Evolutionary conservation across 1,284 basidiomycete genomes (phyloP), one percentile per base, ranked within the genome.

Genomic region (Tremellales sp.): DNA sequence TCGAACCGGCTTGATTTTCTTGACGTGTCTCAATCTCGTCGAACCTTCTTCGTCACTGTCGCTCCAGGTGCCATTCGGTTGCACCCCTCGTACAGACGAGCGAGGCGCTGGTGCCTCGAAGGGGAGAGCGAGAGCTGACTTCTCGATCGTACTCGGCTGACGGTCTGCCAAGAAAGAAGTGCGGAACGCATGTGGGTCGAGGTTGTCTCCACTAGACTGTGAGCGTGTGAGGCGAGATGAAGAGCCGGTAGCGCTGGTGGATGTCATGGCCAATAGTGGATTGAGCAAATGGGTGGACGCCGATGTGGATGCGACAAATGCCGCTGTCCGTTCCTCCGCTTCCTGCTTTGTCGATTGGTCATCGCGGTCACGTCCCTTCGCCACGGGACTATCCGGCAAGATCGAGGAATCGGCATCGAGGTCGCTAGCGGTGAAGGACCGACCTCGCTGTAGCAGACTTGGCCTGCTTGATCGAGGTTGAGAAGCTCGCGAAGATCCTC

Each of bases 381-480:
- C 19, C 15, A n/a, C 15, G 6, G 33, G 33, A 36, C 33, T 36
- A 4, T n/a, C n/a, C n/a, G 33, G 15, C 33, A 36, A 15, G 33
- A 36, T 36, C 15, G 6, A 6, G 13, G 15, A 49, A 43, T 58
- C 56, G 3, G 52, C 60, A 25, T 61, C 57, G 4, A 75, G 63
- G 44, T 75, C 73, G 15, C 58, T 57, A 2, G 73, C 73, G 5
- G 73, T 75, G 47, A 73, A 75, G 53, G 66, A 71, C 8, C 64
- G 54, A 4, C 72, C 72, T 35, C 72, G 57, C 37, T 69, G 70
- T 1, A 75, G 57, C 1, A 73, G 60, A 40, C 61, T 62, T 15
- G 60, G 39, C 6, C 39, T 15, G 21, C 21, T 53, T 0, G 65
- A 65, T 2, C 66, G 54, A 7, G 49, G 45, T 43, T 40, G 17